Percentiles rank a stretch among this genome's conserved stretches.
phyloP scores from a whole-genome alignment of 257 asterid genomes.

The Misopates orontium region DNA sequence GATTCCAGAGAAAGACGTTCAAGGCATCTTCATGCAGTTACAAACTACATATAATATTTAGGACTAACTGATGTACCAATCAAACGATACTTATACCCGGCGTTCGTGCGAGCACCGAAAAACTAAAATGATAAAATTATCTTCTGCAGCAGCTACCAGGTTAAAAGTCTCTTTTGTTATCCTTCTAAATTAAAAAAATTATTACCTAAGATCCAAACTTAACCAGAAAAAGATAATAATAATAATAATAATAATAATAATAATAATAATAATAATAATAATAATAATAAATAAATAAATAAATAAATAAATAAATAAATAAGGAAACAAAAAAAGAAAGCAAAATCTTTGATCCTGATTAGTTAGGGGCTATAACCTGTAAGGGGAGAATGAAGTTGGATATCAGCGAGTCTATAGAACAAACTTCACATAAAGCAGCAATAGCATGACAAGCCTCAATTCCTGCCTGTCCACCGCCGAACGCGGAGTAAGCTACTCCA shows the following conservation, averaged over 20 bases:
- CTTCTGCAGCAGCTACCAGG: too few relatives aligned
- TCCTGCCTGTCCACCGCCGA: conserved; percentile 70
- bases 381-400: conserved; percentile 96
- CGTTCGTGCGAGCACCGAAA: too few relatives aligned
- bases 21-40: conserved; percentile 15
- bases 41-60: background rate
- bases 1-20: conserved; percentile 13
- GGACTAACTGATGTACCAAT: background rate
- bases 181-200: conserved; percentile 1
- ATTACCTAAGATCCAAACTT: background rate
- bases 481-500: conserved; percentile 72
- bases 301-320: too few relatives aligned
- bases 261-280: too few relatives aligned
- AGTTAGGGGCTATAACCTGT: conserved; percentile 52
- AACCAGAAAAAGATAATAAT: background rate
- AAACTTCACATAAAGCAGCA: conserved; percentile 92
- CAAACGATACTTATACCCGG: background rate
- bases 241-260: too few relatives aligned
- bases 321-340: too few relatives aligned
- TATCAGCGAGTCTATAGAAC: conserved; percentile 85
- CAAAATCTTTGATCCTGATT: too few relatives aligned
- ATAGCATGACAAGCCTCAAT: conserved; percentile 90
- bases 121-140: background rate
- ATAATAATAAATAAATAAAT: too few relatives aligned
- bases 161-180: background rate